These are phyloP conservation scores for Fonsecaea monophora DNA, from an alignment of 2,329 filamentous ascomycete species.

Conservation along the genomic window DNA sequence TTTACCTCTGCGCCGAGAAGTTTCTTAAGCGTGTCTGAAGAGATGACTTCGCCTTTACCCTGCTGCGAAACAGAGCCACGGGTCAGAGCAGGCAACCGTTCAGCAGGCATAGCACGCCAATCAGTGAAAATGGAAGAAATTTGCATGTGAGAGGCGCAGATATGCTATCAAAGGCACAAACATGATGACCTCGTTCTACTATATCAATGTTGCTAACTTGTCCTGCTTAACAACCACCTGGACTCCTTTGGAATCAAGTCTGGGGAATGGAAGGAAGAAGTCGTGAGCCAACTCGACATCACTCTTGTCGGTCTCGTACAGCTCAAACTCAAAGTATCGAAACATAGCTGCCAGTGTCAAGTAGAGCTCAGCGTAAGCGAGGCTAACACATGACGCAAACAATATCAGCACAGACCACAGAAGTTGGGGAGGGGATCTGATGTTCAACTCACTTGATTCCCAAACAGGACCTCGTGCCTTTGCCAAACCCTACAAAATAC, in stretches of 20 bases:
- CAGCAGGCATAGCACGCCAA: too few species aligned
- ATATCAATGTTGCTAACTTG: background rate
- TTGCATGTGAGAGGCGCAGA: background rate
- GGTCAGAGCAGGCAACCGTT: too few species aligned
- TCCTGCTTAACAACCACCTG: conserved; percentile 30
- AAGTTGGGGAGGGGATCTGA: background rate
- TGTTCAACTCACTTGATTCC: conserved; percentile 41
- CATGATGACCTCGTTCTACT: background rate
- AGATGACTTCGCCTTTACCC: background rate
- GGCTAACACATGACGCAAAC: conserved; percentile 1
- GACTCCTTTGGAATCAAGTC: conserved; percentile 41
- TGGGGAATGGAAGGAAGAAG: conserved; percentile 36
- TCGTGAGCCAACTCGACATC: conserved; percentile 34
- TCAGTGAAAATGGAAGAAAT: background rate
- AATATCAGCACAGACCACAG: background rate
- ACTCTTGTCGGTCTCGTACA: conserved; percentile 36
- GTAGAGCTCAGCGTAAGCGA: conserved; percentile 43
- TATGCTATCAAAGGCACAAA: background rate
- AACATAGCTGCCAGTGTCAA: conserved; percentile 41
- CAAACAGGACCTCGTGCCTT: conserved; percentile 46
- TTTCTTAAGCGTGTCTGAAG: background rate
- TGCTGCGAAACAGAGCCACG: background rate
- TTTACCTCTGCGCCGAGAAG: background rate
- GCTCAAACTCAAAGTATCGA: conserved; percentile 34
- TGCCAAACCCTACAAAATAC: conserved; percentile 49